Base-by-base conservation (phyloP, 345 rosid species). In the Aquilaria sinensis region DNA sequence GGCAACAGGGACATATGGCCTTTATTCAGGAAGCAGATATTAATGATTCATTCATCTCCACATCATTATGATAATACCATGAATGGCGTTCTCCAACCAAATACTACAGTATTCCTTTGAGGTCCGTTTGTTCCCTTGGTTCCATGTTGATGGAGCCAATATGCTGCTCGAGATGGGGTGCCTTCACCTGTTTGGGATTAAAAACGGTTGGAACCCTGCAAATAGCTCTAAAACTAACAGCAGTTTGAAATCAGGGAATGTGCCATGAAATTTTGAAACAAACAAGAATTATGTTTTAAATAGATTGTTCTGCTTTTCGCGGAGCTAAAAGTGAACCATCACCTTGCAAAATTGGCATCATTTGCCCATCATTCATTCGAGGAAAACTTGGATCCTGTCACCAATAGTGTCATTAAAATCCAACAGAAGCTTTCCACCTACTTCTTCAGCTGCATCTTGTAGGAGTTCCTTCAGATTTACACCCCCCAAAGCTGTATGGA, bases 381-480 rank as follows among this genome's bases (percentile, higher is more conserved):
- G 81, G 67, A 87, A 85, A 37, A 89, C 90, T 80, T 89, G 98
- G 78, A 92, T 92, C 78, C 93, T 80, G 75, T 89, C 98, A 52
- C 98, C 98, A 23, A 76, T 70, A 10, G 80, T 75, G 72, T 89
- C 96, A 2, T 80, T 80, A 66, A 89, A 92, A 74, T 92, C 98
- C 60, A 87, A 60, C 72, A 92, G 58, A 58, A 75, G 58, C 78
- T 85, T 92, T 69, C 96, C 96, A 53, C 98, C 96, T 0, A 70
- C 78, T 78, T 85, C 98, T 56, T 76, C 90, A 0, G 92, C 75
- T 0, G 96, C 97, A 45, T 84, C 84, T 6, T 86, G 78, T 82
- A 93, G 67, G 67, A 93, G 75, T 61, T 67, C 90, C 79, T 82
- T 93, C 66, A 93, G 61, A 83, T 93, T 88, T 73, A 86, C 83